Evolutionary conservation across 2,329 filamentous ascomycete genomes (phyloP).

Genomic region (Bretziella fagacearum): DNA sequence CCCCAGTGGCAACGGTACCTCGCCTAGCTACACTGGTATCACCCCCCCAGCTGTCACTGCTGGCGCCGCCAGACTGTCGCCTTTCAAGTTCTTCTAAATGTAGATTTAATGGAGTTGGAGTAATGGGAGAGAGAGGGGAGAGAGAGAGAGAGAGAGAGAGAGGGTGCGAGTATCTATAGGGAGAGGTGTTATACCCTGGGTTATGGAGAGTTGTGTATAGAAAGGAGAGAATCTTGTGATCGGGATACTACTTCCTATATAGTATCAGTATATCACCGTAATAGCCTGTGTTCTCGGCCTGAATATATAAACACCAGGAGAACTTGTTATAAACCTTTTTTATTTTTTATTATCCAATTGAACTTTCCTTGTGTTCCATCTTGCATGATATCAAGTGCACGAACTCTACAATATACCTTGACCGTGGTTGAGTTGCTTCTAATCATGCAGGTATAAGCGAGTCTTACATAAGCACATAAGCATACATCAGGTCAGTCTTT

Average conservation of each 20-base stretch:
- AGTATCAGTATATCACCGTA: neutral
- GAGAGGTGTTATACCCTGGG: neutral
- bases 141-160: too few relatives aligned
- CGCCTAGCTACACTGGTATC: conserved; percentile 1
- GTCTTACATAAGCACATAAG: too few relatives aligned
- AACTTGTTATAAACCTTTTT: neutral
- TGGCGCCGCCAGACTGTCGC: conserved; percentile 7
- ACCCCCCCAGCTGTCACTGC: conserved; percentile 8
- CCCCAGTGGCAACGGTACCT: conserved; percentile 5
- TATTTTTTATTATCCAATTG: too few relatives aligned
- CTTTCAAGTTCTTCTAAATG: conserved; percentile 1
- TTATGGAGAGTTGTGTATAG: neutral
- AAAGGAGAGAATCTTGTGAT: neutral
- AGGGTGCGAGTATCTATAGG: too few relatives aligned
- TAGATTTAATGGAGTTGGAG: neutral
- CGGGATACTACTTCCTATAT: neutral
- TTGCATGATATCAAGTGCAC: too few relatives aligned
- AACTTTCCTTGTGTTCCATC: neutral
- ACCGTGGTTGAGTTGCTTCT: too few relatives aligned
- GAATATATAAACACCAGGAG: conserved; percentile 1
- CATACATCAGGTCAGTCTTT: too few relatives aligned
- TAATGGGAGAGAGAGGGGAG: neutral
- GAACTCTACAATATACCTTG: too few relatives aligned
- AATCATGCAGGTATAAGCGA: too few relatives aligned
- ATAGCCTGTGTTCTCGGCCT: neutral